These are phyloP conservation scores for Ambrosia artemisiifolia DNA, from an alignment of 129 eudicot species.

Conservation along the genomic window DNA sequence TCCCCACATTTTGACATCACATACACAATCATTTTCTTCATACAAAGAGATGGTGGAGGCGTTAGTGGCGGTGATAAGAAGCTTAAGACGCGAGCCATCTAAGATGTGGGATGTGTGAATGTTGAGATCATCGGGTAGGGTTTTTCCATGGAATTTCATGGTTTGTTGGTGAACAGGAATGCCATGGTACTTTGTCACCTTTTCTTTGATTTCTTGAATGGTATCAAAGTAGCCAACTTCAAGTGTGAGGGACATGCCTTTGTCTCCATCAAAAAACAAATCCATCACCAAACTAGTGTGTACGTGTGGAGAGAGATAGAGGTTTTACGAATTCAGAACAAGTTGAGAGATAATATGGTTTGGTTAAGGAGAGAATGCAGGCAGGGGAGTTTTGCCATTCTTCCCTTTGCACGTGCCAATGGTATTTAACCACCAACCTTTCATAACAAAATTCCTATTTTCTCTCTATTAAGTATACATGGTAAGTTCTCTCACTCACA, in stretches of 20 bases:
- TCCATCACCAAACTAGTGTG: conserved; percentile 40
- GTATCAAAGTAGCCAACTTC: conserved; percentile 86
- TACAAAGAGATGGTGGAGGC: conserved; percentile 21
- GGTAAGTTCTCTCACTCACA: too few relatives aligned
- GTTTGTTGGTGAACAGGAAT: conserved; percentile 61
- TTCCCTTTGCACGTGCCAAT: too few relatives aligned
- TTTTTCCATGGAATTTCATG: conserved; percentile 52
- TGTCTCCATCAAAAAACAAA: conserved; percentile 48
- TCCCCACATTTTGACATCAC: conserved; percentile 54
- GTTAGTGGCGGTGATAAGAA: conserved; percentile 32
- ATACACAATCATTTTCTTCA: conserved; percentile 43
- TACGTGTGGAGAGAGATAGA: background rate
- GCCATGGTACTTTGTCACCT: conserved; percentile 53
- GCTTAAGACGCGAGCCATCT: conserved; percentile 49
- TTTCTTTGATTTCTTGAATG: conserved; percentile 69
- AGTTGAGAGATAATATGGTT: background rate
- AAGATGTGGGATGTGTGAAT: conserved; percentile 50
- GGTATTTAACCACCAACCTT: too few relatives aligned
- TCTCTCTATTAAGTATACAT: too few relatives aligned
- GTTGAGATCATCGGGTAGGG: conserved; percentile 52
- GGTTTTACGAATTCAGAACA: background rate
- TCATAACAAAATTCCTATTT: background rate
- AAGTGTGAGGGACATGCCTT: conserved; percentile 47
- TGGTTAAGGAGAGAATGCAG: background rate
- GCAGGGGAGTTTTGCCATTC: background rate